These are phyloP conservation scores for Puccinia triticina DNA, from an alignment of 1,284 basidiomycete genomes.

Conservation along the genomic window DNA sequence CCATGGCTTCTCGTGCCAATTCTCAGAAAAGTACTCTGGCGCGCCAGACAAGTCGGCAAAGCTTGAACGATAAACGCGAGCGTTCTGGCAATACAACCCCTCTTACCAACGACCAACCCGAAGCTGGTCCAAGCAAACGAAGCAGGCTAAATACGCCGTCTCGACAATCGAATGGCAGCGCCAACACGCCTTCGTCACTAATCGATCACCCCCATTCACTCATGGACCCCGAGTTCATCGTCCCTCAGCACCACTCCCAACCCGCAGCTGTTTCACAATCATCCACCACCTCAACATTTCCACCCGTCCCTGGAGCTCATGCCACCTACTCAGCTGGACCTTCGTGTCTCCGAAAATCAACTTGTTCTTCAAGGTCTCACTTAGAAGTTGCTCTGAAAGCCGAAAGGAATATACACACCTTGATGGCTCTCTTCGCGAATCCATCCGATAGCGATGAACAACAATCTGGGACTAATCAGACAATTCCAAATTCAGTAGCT, in stretches of 20 bases:
- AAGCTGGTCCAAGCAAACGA: constrained; percentile 43
- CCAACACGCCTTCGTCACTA: constrained; percentile 3
- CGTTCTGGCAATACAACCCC: constrained; percentile 12
- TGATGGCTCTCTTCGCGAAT: constrained; percentile 34
- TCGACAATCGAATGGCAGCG: constrained; percentile 25
- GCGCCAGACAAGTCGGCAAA: constrained; percentile 20
- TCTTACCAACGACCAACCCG: constrained; percentile 11
- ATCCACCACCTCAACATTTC: constrained; percentile 20
- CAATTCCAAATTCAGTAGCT: constrained; percentile 14
- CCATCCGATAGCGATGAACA: constrained; percentile 30
- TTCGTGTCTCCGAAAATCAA: constrained; percentile 32
- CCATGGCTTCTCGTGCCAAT: background rate
- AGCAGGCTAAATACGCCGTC: constrained; percentile 32
- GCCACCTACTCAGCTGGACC: background rate
- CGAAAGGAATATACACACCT: constrained; percentile 33
- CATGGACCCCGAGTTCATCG: constrained; percentile 18
- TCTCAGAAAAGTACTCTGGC: constrained; percentile 11
- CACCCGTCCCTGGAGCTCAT: background rate
- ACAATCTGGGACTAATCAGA: background rate
- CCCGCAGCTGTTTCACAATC: constrained; percentile 17
- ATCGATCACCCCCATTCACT: constrained; percentile 11
- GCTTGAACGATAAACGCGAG: constrained; percentile 21
- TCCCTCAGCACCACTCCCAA: background rate
- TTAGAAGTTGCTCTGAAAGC: constrained; percentile 17
- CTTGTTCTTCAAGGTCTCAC: constrained; percentile 34